Evolutionary conservation across 73 alveolate species (phyloP).

Genomic region (Tetrahymena thermophila): DNA sequence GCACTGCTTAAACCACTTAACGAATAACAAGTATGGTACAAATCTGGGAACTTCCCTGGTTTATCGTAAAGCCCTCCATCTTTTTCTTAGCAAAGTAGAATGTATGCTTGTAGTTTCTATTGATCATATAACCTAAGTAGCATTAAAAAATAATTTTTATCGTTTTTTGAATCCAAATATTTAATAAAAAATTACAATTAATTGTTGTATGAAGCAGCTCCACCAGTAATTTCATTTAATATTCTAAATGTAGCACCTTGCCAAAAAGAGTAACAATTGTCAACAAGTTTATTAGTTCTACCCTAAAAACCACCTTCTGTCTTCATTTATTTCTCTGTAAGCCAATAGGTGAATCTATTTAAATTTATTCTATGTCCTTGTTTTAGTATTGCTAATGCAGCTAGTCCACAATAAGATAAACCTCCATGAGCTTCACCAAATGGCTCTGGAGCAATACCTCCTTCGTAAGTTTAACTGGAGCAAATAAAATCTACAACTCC

Average conservation of each 20-base stretch:
- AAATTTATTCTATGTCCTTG: slow-evolving; percentile 71
- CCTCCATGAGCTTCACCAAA: slow-evolving; percentile 98
- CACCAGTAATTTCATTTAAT: slow-evolving; percentile 29
- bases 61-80: slow-evolving; percentile 88
- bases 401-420: slow-evolving; percentile 96
- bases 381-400: slow-evolving; percentile 70
- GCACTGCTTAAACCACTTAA: slow-evolving; percentile 69
- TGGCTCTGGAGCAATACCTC: slow-evolving; percentile 94
- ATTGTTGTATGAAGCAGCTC: background rate
- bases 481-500: slow-evolving; percentile 83
- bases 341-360: slow-evolving; percentile 74
- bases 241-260: slow-evolving; percentile 86
- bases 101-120: slow-evolving; percentile 81
- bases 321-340: slow-evolving; percentile 69
- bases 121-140: slow-evolving; percentile 60
- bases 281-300: slow-evolving; percentile 95
- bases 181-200: background rate
- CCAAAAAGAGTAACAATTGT: slow-evolving; percentile 96
- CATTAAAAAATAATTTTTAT: background rate
- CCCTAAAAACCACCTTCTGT: slow-evolving; percentile 97
- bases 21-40: slow-evolving; percentile 87
- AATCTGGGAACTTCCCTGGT: slow-evolving; percentile 91
- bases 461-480: slow-evolving; percentile 94
- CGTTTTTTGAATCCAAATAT: background rate
- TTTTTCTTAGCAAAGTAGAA: slow-evolving; percentile 57